A percentile compares a stretch with the other conserved stretches of the same genome.
Conservation (phyloP, 2,329 filamentous ascomycete species). For the Aspergillus alliaceus region DNA sequence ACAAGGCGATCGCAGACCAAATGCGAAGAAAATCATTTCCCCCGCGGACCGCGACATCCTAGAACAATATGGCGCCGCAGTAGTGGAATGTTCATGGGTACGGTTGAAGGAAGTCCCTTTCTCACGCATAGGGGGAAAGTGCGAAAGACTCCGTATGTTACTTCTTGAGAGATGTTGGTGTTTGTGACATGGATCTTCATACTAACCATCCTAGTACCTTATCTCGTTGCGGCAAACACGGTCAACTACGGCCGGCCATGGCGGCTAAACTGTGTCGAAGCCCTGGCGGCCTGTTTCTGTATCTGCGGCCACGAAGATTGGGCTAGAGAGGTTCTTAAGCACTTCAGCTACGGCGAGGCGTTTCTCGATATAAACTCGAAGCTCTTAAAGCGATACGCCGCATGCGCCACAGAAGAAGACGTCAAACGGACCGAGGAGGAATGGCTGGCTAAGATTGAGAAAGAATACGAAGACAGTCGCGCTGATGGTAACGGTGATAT, state of each 20-base stretch:
- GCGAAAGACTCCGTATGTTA: conserved; percentile 68
- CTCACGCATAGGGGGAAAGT: conserved; percentile 86
- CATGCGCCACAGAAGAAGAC: conserved; percentile 75
- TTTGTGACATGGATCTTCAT: neutral
- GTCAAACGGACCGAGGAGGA: conserved; percentile 81
- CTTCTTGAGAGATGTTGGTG: no score
- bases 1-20: conserved; percentile 55
- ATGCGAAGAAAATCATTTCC: conserved; percentile 81
- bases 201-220: conserved; percentile 61
- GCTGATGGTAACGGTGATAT: conserved; percentile 66
- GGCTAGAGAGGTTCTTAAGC: conserved; percentile 78
- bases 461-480: conserved; percentile 80
- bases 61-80: conserved; percentile 86
- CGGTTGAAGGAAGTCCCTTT: conserved; percentile 89
- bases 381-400: conserved; percentile 79
- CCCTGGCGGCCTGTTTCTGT: conserved; percentile 84
- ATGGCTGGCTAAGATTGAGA: conserved; percentile 88
- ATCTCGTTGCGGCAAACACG: conserved; percentile 92
- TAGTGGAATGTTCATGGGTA: conserved; percentile 97
- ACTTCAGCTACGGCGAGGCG: conserved; percentile 83
- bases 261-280: conserved; percentile 94
- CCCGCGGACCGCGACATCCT: conserved; percentile 79
- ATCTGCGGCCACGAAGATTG: conserved; percentile 92
- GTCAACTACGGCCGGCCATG: conserved; percentile 98
- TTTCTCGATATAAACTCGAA: conserved; percentile 90